These are phyloP conservation scores for Vitis riparia DNA, from an alignment of 164 flowering plant species.

Conservation along the genomic window DNA sequence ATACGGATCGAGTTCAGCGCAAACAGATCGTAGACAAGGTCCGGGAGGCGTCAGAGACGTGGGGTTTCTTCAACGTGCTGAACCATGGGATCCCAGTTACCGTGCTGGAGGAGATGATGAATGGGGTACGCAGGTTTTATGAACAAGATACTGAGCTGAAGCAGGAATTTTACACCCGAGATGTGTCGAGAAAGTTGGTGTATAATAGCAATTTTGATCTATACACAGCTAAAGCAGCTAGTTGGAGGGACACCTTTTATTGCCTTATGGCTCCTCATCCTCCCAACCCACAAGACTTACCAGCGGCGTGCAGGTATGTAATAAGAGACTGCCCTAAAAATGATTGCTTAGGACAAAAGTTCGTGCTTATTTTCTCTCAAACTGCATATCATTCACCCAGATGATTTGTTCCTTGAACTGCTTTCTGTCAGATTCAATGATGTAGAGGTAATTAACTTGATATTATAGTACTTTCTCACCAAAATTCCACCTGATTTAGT, in stretches of 20 bases:
- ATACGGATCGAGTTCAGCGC: slow-evolving; percentile 10
- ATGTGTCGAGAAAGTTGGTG: slow-evolving; percentile 19
- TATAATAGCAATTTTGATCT: slow-evolving; percentile 33
- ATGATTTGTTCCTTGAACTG: neutral
- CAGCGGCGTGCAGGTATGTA: slow-evolving; percentile 32
- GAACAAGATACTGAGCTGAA: slow-evolving; percentile 45
- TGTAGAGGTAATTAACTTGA: too few species aligned
- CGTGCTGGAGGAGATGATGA: slow-evolving; percentile 41
- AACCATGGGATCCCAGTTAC: slow-evolving; percentile 49
- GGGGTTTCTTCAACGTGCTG: slow-evolving; percentile 59
- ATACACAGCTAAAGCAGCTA: slow-evolving; percentile 15
- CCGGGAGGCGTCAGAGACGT: slow-evolving; percentile 29
- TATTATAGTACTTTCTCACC: too few species aligned
- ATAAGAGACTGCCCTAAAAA: neutral
- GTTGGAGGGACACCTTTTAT: slow-evolving; percentile 39
- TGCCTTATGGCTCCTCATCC: slow-evolving; percentile 20
- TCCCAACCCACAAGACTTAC: slow-evolving; percentile 29
- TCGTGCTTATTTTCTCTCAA: too few species aligned
- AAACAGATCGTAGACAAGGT: slow-evolving; percentile 22
- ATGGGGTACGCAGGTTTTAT: slow-evolving; percentile 34
- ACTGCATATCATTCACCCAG: neutral
- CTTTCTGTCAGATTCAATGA: neutral
- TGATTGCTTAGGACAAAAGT: too few species aligned
- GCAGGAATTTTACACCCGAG: slow-evolving; percentile 30
- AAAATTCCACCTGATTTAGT: too few species aligned